Evolutionary conservation across 2,329 filamentous ascomycete genomes (phyloP).

Genomic region (Aaosphaeria pasadenensis): DNA sequence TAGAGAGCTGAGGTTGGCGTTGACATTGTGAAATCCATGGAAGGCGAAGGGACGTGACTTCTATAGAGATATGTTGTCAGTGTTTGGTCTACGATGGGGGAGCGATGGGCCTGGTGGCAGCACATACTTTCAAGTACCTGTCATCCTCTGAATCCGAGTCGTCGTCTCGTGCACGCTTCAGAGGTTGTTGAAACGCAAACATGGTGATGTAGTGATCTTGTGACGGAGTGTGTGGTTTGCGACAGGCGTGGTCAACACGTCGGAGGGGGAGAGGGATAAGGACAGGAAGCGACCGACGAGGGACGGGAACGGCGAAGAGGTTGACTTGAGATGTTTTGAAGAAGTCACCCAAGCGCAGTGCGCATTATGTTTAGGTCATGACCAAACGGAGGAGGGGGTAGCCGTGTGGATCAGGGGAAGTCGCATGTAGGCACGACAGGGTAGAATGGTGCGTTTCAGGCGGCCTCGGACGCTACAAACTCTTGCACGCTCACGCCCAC

Average conservation of each 20-base stretch:
- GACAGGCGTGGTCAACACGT: conserved; percentile 19
- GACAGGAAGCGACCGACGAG: conserved; percentile 5
- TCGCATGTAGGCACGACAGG: conserved; percentile 10
- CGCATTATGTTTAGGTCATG: conserved; percentile 26
- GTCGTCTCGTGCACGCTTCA: conserved; percentile 31
- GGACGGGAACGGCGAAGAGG: conserved; percentile 9
- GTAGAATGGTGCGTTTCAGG: conserved; percentile 26
- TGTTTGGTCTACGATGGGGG: conserved; percentile 1
- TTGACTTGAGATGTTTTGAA: conserved; percentile 1
- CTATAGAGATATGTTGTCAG: conserved; percentile 13
- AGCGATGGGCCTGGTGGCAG: not conserved
- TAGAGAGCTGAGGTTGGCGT: conserved; percentile 13
- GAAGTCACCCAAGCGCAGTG: conserved; percentile 9
- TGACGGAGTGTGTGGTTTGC: not conserved
- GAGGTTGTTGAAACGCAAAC: conserved; percentile 29
- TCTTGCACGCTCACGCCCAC: not conserved
- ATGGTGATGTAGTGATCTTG: conserved; percentile 12
- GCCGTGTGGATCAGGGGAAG: conserved; percentile 27
- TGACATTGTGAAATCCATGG: conserved; percentile 14
- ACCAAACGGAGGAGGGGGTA: conserved; percentile 16
- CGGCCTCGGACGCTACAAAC: too few species aligned
- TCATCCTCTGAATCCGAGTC: conserved; percentile 33
- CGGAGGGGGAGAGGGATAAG: conserved; percentile 3
- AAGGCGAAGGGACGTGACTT: conserved; percentile 26
- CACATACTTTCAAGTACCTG: conserved; percentile 27